These are phyloP conservation scores for Syncephalastrum monosporum DNA, from an alignment of 371 early-diverging fungal species.

Conservation along the genomic window DNA sequence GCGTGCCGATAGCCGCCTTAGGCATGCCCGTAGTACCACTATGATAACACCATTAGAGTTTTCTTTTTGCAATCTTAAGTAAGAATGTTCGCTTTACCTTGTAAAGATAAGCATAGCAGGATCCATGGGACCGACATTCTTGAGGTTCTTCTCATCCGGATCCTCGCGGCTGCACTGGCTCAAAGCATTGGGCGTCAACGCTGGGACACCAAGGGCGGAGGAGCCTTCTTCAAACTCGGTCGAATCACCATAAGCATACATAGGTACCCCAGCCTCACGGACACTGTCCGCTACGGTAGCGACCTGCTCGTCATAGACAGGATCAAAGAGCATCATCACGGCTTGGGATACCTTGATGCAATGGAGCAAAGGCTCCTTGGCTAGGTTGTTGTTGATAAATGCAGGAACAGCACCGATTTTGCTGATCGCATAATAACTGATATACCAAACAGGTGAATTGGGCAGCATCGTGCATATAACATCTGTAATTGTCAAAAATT, in stretches of 20 bases:
- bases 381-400: slow-evolving; percentile 31
- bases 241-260: slow-evolving; percentile 28
- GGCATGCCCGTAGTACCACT: slow-evolving; percentile 22
- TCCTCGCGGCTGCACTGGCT: slow-evolving; percentile 24
- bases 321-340: slow-evolving; percentile 29
- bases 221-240: slow-evolving; percentile 21
- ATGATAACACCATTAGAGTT: neutral
- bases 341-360: slow-evolving; percentile 26
- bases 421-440: slow-evolving; percentile 23
- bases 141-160: slow-evolving; percentile 24
- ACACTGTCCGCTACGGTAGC: slow-evolving; percentile 8
- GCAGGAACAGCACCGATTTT: slow-evolving; percentile 34
- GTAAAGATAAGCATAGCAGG: slow-evolving; percentile 46
- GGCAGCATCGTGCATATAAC: slow-evolving; percentile 32
- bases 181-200: slow-evolving; percentile 25
- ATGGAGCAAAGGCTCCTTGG: slow-evolving; percentile 25
- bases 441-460: slow-evolving; percentile 30
- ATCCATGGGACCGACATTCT: slow-evolving; percentile 20
- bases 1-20: slow-evolving; percentile 18
- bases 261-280: slow-evolving; percentile 6
- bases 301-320: slow-evolving; percentile 17
- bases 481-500: slow-evolving; percentile 7
- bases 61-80: neutral
- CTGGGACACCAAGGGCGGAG: slow-evolving; percentile 16
- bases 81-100: neutral